Evolutionary conservation across 2,329 filamentous ascomycete genomes (phyloP).

Genomic region (Ascomycota sp.): DNA sequence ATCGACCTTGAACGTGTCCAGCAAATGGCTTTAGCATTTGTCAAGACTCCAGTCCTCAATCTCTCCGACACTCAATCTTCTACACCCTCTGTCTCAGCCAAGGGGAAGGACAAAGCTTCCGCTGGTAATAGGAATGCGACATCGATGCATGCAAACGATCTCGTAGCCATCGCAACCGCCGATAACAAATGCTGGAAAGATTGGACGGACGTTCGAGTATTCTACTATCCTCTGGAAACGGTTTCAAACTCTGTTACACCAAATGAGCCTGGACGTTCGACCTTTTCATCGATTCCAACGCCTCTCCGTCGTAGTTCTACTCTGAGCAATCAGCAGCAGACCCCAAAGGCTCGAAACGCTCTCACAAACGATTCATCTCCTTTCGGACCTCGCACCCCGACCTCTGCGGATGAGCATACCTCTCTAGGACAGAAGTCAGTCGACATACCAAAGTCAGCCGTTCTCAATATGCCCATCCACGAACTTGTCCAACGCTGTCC

Average conservation of each 20-base stretch:
- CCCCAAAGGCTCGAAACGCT: constrained; percentile 16
- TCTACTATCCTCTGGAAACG: constrained; percentile 42
- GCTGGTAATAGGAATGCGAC: constrained; percentile 24
- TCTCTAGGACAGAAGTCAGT: constrained; percentile 31
- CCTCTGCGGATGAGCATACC: constrained; percentile 12
- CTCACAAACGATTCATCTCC: constrained; percentile 24
- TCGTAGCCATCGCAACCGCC: constrained; percentile 49
- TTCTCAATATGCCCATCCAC: constrained; percentile 30
- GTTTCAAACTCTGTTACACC: constrained; percentile 5
- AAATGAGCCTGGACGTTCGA: constrained; percentile 14
- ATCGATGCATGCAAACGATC: constrained; percentile 58
- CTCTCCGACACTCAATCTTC: constrained; percentile 28
- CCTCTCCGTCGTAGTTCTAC: constrained; percentile 49
- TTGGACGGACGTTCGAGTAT: constrained; percentile 60
- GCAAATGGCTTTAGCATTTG: constrained; percentile 61
- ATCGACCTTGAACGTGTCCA: constrained; percentile 62
- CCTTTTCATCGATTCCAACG: constrained; percentile 47
- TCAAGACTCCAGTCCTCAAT: constrained; percentile 40
- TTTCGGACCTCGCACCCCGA: constrained; percentile 20
- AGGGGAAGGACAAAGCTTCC: constrained; percentile 51
- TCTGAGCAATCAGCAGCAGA: constrained; percentile 19
- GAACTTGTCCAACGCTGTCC: constrained; percentile 33
- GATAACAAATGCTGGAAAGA: constrained; percentile 41
- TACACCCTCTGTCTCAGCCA: constrained; percentile 34
- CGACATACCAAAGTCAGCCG: constrained; percentile 37